phyloP scores from a whole-genome alignment of 2,329 filamentous ascomycete species.

The Paracoccidioides brasiliensis region DNA sequence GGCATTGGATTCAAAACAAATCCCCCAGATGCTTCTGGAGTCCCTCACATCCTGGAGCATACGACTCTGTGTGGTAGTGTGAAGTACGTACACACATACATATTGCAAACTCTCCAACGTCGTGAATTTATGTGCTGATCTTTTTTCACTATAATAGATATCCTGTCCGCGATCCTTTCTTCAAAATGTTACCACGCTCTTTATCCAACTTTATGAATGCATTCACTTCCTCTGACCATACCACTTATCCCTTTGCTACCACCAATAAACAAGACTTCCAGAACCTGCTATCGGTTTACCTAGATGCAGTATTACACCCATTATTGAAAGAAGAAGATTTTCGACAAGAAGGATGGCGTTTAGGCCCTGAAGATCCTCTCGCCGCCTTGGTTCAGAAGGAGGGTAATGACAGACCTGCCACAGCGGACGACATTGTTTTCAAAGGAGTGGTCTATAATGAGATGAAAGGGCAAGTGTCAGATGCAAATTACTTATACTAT shows the following conservation, averaged over 20 bases:
- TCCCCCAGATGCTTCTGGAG: constrained; percentile 86
- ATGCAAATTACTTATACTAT: constrained; percentile 91
- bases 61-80: constrained; percentile 91
- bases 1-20: constrained; percentile 99
- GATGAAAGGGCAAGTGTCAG: constrained; percentile 99
- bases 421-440: constrained; percentile 50
- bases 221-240: constrained; percentile 91
- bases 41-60: constrained; percentile 95
- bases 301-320: constrained; percentile 85
- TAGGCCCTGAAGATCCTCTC: constrained; percentile 79
- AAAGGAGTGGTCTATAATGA: constrained; percentile 99
- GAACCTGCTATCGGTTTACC: constrained; percentile 91
- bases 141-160: constrained; percentile 43
- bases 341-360: constrained; percentile 89
- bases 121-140: constrained; percentile 8
- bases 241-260: constrained; percentile 93
- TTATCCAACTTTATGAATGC: constrained; percentile 99
- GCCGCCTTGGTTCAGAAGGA: constrained; percentile 37
- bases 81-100: constrained; percentile 45
- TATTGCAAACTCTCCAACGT: background rate
- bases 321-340: constrained; percentile 86
- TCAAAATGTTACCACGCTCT: constrained; percentile 97
- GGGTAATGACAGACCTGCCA: constrained; percentile 15
- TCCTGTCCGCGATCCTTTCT: constrained; percentile 97
- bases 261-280: constrained; percentile 92